Evolutionary conservation across 1,284 basidiomycete species (phyloP), one percentile per base, ranked within the genome.

Genomic region (Apiotrichum gracile): DNA sequence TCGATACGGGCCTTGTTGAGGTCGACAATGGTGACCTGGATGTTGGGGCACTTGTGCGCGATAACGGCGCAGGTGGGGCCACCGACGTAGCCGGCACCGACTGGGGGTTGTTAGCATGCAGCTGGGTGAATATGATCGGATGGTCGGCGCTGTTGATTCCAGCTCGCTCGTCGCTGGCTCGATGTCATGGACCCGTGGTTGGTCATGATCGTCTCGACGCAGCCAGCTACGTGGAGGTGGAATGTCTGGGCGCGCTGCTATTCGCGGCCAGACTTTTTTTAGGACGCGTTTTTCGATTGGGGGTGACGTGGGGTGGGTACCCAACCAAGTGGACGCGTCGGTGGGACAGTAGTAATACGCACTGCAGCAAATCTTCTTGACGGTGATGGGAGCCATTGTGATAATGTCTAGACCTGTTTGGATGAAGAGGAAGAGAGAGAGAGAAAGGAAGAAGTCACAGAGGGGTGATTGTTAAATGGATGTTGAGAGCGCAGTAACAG

Each of bases 71-170:
- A 97, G 40, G 93, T 97, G 33, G 90, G 90, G 43, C 91, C 90
- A 74, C 90, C 92, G 69, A 97, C 92, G 73, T 96, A 96, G 72
- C 93, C 93, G 74, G 92, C 93, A 73, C 92, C 93, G 68, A 97
- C 88, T 91, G 62, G 44, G 29, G 27, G 24, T 14, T 12, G 41
- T 42, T 40, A 40, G 39, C 37, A 13, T 6, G 19, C 31, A 1
- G 31, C 27, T 13, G 24, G 8, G 37, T 5, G 16, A 17, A 21
- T 17, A 26, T 26, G 17, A 14, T 6, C 6, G 16, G 34, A 35
- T 8, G 34, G 34, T 8, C n/a, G n/a, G n/a, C n/a, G n/a, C n/a
- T n/a, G n/a, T n/a, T n/a, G n/a, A n/a, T n/a, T n/a, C n/a, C n/a
- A n/a, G n/a, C n/a, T n/a, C n/a, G n/a, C n/a, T n/a, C n/a, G n/a